phyloP scores from a whole-genome alignment of 371 early-diverging fungal species.

The Conidiobolus incongruus region DNA sequence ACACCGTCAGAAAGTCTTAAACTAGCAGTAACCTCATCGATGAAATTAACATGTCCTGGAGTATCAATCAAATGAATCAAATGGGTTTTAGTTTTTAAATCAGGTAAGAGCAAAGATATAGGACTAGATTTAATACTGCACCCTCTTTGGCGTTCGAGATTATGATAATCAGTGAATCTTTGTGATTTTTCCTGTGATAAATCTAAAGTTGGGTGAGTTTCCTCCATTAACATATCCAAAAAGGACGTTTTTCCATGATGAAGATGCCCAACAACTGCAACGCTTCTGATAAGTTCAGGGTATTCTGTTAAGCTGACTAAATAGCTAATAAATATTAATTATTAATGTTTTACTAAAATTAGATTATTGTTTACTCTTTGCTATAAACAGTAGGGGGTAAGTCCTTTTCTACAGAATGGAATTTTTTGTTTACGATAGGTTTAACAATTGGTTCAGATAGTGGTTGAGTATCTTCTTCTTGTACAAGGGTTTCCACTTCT shows the following conservation, averaged over 20 bases:
- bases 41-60: conserved; percentile 91
- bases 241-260: conserved; percentile 94
- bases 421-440: conserved; percentile 66
- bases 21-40: conserved; percentile 80
- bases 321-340: too few species aligned
- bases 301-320: conserved; percentile 65
- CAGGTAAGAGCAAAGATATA: conserved; percentile 73
- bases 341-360: too few species aligned
- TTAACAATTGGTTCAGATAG: conserved; percentile 85
- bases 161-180: conserved; percentile 75
- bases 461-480: conserved; percentile 96
- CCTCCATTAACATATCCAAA: conserved; percentile 73
- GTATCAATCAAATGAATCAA: conserved; percentile 83
- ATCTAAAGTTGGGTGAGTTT: conserved; percentile 46
- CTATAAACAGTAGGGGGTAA: conserved; percentile 61
- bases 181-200: conserved; percentile 29
- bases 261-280: conserved; percentile 83
- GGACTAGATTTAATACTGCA: conserved; percentile 82
- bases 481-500: conserved; percentile 85
- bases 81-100: conserved; percentile 65
- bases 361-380: too few species aligned
- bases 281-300: conserved; percentile 64
- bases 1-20: conserved; percentile 78
- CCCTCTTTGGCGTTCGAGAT: conserved; percentile 75
- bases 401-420: conserved; percentile 60